Evolutionary conservation across 1,284 basidiomycete genomes (phyloP), one percentile per base, ranked within the genome.

Genomic region (Pseudozyma sp.): DNA sequence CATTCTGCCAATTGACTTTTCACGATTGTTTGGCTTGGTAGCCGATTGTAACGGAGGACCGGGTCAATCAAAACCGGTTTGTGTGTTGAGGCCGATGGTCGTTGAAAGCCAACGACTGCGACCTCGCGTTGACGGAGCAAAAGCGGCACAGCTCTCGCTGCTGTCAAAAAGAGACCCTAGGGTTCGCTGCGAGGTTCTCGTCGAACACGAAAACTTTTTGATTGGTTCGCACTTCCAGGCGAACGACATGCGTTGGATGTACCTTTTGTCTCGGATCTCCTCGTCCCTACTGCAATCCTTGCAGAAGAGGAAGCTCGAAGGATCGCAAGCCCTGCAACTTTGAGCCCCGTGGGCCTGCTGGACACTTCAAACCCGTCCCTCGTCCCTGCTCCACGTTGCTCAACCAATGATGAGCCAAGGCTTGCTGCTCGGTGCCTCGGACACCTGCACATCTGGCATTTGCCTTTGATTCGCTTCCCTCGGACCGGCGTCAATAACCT

Each of bases 401-500:
- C 36, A 21, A 18, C 19, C 9, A 25, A 25, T 47, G 19, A 47
- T 9, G 19, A 8, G 18, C 25, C 25, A 31, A 31, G 25, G 25
- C 25, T 31, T 31, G 25, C 25, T 6, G 25, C 25, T 31, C 25
- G 25, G 25, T 31, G 25, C 25, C 25, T 31, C 25, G 25, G 25
- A 31, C 25, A 31, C 25, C 25, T 31, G 25, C 25, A 18, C 40
- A 49, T 34, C 16, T 19, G 36, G 51, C 13, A 39, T 3, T 18
- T 42, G 11, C 40, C 36, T 10, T 35, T 5, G 51, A 36, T 57
- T 40, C 45, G 45, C 55, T 57, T 40, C 21, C 21, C 55, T 49
- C 14, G 38, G 16, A 49, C 55, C 55, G 55, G 55, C 54, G 39
- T 57, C 31, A 40, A 31, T 31, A 42, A 21, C 10, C 16, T 39